A percentile compares a stretch with the other conserved stretches of the same genome.
Evolutionary conservation across 176 grass and related monocot genomes (phyloP).

Genomic region (Pontederia paniculata): DNA sequence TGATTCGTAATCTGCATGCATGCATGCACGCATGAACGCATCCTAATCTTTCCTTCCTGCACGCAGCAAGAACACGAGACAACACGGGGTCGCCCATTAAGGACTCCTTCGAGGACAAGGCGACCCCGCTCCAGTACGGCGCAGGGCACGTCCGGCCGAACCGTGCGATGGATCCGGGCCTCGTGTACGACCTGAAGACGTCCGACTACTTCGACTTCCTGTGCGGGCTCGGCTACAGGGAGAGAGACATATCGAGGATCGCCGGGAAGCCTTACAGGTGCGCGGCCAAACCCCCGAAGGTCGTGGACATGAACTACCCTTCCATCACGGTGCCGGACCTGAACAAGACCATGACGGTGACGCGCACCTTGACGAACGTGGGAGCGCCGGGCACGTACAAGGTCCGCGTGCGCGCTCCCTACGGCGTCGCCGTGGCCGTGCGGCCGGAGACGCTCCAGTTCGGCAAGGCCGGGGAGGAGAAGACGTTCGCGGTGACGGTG

Average conservation of each 20-base stretch:
- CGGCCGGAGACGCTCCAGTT: constrained; percentile 48
- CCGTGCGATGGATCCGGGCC: constrained; percentile 54
- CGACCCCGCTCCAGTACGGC: constrained; percentile 69
- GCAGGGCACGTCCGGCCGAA: constrained; percentile 44
- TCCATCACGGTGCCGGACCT: too few relatives aligned
- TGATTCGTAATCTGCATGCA: too few relatives aligned
- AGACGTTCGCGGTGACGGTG: constrained; percentile 64
- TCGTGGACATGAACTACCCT: too few relatives aligned
- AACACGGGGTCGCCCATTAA: too few relatives aligned
- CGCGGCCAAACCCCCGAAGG: too few relatives aligned
- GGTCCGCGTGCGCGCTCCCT: constrained; percentile 23
- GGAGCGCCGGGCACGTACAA: constrained; percentile 49
- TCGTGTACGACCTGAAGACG: constrained; percentile 46
- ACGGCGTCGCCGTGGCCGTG: constrained; percentile 27
- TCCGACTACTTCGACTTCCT: constrained; percentile 61
- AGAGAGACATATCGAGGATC: too few relatives aligned
- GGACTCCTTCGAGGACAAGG: background rate
- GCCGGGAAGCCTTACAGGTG: too few relatives aligned
- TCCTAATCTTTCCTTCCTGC: constrained; percentile 25
- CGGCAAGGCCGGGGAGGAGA: constrained; percentile 46
- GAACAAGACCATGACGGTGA: background rate
- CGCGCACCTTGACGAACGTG: constrained; percentile 61
- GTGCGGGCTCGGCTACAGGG: constrained; percentile 5
- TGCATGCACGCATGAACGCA: constrained; percentile 28
- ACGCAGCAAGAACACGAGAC: constrained; percentile 9